Base-by-base conservation (phyloP, 257 asterid species). In the Cinchona pubescens region DNA sequence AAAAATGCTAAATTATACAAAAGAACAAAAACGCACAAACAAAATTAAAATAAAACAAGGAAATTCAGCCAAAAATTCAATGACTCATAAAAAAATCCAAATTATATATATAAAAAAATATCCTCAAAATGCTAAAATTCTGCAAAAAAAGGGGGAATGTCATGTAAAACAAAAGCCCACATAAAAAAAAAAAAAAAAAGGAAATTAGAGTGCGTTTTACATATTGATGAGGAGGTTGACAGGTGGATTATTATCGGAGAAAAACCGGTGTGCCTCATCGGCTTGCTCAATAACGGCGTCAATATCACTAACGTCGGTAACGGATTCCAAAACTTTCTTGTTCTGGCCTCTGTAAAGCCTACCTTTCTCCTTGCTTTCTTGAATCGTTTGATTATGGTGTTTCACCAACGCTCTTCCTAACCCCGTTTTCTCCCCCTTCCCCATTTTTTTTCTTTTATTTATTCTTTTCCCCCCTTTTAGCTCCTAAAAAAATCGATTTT, bases 281-380 rank as follows among this genome's bases (percentile, higher is more conserved):
- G 93, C 91, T 73, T 91, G 96, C 72, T 92, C 93, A 34, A 95
- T 90, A 15, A 95, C 89, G 60, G 99, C 97, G 48, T 95, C 98
- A 66, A 95, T 86, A 75, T 95, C 98, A 81, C 79, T 91, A 14
- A 95, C 85, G 71, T 95, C 98, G 64, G 98, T 95, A 43, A 95
- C 96, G 71, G 99, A 95, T 81, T 95, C 98, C 13, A 95, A 88
- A 58, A 95, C 88, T 77, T 91, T 94, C 88, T 90, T 92, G 29
- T 89, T 84, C 75, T 89, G 96, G 84, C 71, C 87, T 72, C 92
- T 74, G 83, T 91, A 92, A 53, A 71, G 68, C 38, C 49, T 80
- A 11, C 99, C 99, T 69, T 90, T 95, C 85, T 89, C 99, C 53
- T 88, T 89, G 53, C 92, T 76, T 79, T 89, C 87, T 78, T 84